These are phyloP conservation scores for Rhododendron mucronatum DNA, from an alignment of 148 eudicot species.

Conservation along the genomic window DNA sequence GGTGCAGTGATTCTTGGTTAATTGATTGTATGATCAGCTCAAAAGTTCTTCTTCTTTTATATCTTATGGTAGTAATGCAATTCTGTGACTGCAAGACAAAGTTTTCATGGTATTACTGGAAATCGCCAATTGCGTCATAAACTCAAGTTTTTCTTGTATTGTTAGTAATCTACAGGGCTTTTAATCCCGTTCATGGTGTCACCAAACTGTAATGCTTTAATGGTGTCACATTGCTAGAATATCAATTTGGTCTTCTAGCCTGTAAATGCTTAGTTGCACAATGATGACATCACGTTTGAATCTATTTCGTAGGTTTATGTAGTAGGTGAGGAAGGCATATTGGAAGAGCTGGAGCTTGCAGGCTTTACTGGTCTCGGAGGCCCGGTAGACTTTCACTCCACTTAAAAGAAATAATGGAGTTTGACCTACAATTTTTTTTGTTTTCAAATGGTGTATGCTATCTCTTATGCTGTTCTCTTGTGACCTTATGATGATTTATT, in stretches of 20 bases:
- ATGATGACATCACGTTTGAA: not conserved
- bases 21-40: not conserved
- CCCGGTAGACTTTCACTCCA: slow-evolving; percentile 48
- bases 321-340: slow-evolving; percentile 80
- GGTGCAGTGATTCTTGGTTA: not conserved
- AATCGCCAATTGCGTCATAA: not conserved
- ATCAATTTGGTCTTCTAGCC: not conserved
- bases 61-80: not conserved
- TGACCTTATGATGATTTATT: not conserved
- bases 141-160: not conserved
- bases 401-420: not conserved
- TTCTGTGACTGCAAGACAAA: not conserved
- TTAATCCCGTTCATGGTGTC: not conserved
- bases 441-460: not conserved
- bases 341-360: slow-evolving; percentile 81
- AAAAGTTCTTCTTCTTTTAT: not conserved
- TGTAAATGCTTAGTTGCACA: not conserved
- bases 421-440: not conserved
- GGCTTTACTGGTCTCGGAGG: slow-evolving; percentile 86
- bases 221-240: not conserved
- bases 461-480: not conserved
- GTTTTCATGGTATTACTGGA: not conserved
- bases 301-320: slow-evolving; percentile 64
- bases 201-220: not conserved
- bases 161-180: not conserved